Evolutionary conservation across 1,284 basidiomycete genomes (phyloP).

Genomic region (Trichosporon ovoides): DNA sequence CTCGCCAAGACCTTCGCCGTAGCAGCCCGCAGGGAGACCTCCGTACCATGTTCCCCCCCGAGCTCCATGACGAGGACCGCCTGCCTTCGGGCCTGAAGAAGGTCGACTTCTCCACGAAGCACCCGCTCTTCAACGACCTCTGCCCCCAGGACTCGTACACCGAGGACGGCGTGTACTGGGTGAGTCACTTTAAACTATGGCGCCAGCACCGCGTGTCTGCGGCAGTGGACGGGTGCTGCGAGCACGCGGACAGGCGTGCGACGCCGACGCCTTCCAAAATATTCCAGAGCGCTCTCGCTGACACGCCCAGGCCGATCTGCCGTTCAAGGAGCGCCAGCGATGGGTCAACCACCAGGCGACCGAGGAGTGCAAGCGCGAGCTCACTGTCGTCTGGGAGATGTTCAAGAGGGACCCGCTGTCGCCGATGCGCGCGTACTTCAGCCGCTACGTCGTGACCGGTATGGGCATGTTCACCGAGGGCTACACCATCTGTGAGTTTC

Average conservation of each 20-base stretch:
- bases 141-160: conserved; percentile 44
- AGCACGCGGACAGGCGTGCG: no score
- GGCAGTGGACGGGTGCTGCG: no score
- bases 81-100: conserved; percentile 13
- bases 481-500: conserved; percentile 34
- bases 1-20: background rate
- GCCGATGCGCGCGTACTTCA: conserved; percentile 51
- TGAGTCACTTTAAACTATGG: conserved; percentile 21
- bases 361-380: conserved; percentile 50
- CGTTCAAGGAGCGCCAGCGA: conserved; percentile 32
- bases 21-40: background rate
- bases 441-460: conserved; percentile 53
- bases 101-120: conserved; percentile 26
- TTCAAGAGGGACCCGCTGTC: conserved; percentile 52
- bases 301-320: conserved; percentile 39
- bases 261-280: background rate
- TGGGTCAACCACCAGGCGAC: conserved; percentile 52
- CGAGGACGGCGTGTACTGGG: conserved; percentile 44
- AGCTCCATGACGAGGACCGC: conserved; percentile 13
- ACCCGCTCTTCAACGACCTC: conserved; percentile 46
- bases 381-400: conserved; percentile 49
- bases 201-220: background rate
- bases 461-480: conserved; percentile 55
- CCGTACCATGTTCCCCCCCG: conserved; percentile 18
- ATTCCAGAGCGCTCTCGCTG: background rate